phyloP scores from a whole-genome alignment of 1,284 basidiomycete species.

The Rhizoctonia solani region DNA sequence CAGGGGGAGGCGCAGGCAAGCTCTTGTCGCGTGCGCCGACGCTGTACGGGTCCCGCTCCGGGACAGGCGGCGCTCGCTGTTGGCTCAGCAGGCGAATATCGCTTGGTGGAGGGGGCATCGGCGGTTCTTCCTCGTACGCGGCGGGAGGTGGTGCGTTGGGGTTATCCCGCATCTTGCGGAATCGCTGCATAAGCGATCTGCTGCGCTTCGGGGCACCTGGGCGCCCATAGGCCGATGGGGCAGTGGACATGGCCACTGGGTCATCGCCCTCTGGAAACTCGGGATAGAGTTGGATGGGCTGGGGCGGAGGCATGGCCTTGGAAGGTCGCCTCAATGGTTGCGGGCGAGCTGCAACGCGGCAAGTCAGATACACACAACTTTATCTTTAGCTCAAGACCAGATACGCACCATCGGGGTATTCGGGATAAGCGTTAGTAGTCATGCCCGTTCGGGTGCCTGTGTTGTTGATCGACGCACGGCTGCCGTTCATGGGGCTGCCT shows the following conservation, averaged over 20 bases:
- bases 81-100: constrained; percentile 10
- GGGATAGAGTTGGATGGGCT: constrained; percentile 37
- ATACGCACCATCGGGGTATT: constrained; percentile 26
- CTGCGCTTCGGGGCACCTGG: constrained; percentile 37
- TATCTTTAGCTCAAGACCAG: neutral
- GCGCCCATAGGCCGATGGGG: constrained; percentile 30
- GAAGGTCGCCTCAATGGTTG: constrained; percentile 29
- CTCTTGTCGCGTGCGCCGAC: constrained; percentile 21
- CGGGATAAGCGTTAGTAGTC: constrained; percentile 24
- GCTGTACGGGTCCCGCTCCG: neutral
- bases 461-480: constrained; percentile 29
- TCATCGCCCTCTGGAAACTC: constrained; percentile 32
- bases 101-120: neutral
- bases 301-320: constrained; percentile 37
- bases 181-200: constrained; percentile 42
- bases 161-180: constrained; percentile 41
- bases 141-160: constrained; percentile 39
- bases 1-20: constrained; percentile 11
- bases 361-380: neutral
- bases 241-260: constrained; percentile 11
- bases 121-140: constrained; percentile 13
- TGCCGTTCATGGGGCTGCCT: constrained; percentile 15
- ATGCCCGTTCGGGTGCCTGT: constrained; percentile 23
- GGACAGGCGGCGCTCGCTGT: constrained; percentile 17
- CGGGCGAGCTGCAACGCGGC: constrained; percentile 19